phyloP scores from a whole-genome alignment of 306 rosid genomes.

The Quercus robur region DNA sequence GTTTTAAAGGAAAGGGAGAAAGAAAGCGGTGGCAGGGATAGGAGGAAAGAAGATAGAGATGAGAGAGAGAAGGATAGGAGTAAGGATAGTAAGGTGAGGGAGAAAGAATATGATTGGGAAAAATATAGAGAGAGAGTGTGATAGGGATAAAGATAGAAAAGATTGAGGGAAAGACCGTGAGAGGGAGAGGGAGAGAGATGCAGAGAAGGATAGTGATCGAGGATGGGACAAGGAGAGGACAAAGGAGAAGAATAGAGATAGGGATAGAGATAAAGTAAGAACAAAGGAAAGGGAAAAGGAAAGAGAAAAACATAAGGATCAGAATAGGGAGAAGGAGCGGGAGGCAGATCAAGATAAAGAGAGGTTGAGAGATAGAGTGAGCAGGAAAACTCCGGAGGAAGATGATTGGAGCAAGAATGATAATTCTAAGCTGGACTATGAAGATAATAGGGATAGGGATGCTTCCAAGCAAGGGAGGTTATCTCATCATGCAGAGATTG shows the following conservation, averaged over 20 bases:
- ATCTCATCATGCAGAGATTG: conserved; percentile 29
- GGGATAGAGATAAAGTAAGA: conserved; percentile 43
- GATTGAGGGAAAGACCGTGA: conserved; percentile 54
- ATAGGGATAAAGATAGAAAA: conserved; percentile 62
- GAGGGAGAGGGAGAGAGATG: conserved; percentile 55
- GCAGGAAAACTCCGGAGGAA: neutral
- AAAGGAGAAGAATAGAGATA: conserved; percentile 44
- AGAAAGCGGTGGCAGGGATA: conserved; percentile 47
- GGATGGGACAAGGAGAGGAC: conserved; percentile 29
- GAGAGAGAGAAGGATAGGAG: conserved; percentile 67
- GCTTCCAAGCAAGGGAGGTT: conserved; percentile 39
- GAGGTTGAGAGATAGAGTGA: neutral
- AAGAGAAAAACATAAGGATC: conserved; percentile 48
- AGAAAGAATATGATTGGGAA: conserved; percentile 68
- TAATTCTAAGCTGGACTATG: conserved; percentile 28
- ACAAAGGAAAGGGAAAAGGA: conserved; percentile 42
- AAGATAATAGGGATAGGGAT: conserved; percentile 48
- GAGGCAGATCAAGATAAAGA: conserved; percentile 1
- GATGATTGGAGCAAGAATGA: neutral
- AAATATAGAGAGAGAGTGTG: conserved; percentile 57
- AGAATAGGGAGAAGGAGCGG: neutral
- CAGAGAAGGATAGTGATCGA: conserved; percentile 41
- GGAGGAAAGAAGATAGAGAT: conserved; percentile 73
- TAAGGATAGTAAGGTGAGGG: conserved; percentile 58
- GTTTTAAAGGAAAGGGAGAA: conserved; percentile 41